Evolutionary conservation across 441 rosid genomes (phyloP).

Genomic region (Populus hybrid): DNA sequence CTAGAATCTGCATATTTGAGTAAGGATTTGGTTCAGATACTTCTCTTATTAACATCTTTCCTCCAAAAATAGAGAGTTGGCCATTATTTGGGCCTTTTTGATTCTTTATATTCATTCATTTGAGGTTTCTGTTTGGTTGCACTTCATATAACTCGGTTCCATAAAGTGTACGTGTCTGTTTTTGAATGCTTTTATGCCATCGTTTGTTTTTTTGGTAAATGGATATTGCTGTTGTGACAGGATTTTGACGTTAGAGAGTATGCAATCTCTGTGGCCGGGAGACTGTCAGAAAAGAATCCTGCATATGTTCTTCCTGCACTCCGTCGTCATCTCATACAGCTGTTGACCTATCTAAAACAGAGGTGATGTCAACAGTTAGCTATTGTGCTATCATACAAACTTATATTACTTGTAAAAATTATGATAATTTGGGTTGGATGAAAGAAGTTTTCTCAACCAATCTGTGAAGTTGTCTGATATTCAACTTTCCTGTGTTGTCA

Average conservation of each 20-base stretch:
- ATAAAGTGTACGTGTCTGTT: constrained; percentile 1
- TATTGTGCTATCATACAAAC: neutral
- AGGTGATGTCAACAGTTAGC: constrained; percentile 52
- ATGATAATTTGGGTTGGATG: neutral
- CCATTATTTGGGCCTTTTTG: neutral
- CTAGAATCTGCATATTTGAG: neutral
- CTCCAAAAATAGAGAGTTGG: neutral
- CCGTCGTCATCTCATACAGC: constrained; percentile 97
- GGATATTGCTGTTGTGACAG: constrained; percentile 40
- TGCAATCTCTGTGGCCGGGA: constrained; percentile 97
- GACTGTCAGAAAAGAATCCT: constrained; percentile 97
- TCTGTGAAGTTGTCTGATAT: constrained; percentile 16
- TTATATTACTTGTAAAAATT: neutral
- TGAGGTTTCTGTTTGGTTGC: constrained; percentile 7
- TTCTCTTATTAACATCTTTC: neutral
- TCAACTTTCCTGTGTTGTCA: constrained; percentile 40
- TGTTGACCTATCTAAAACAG: constrained; percentile 93
- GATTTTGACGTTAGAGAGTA: constrained; percentile 96
- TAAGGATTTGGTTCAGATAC: neutral
- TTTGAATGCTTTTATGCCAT: constrained; percentile 1
- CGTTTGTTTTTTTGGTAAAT: constrained; percentile 12
- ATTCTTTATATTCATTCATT: constrained; percentile 1
- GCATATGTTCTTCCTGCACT: constrained; percentile 99
- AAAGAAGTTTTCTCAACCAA: constrained; percentile 9
- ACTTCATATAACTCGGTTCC: neutral